Base-by-base conservation (phyloP, 257 asterid species). In the Nicotiana paniculata region DNA sequence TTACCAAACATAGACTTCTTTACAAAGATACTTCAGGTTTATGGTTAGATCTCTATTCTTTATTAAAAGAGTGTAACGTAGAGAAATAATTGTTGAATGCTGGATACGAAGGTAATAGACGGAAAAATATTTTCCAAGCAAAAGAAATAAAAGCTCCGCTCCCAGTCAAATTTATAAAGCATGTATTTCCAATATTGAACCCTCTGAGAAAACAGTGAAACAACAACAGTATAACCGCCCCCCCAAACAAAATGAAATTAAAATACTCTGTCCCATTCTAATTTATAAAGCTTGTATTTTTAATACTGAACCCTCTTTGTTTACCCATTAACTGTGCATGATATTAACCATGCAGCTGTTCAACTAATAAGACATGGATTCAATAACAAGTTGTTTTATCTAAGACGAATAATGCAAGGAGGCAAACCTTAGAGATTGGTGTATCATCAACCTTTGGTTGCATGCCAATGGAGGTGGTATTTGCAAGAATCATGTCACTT, bases 401-500 rank as follows among this genome's bases (percentile, higher is more conserved):
- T 65, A 46, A 80, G 62, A 81, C 4, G 4, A 57, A 1, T 35
- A 61, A 77, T 77, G 46, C 58, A 79, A 81, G 65, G 81, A n/a
- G 62, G 79, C 89, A 48, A 85, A 96, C 99, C 99, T 94, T 93
- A 76, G 98, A 80, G 67, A 96, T 65, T 16, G 98, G 98, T 1
- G 99, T 92, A 81, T 94, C 98, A 32, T 94, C 92, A 54, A 96
- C 88, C 79, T 88, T 96, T 10, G 99, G 99, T 81, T 93, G 98
- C 99, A 96, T 96, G n/a, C 99, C 99, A 0, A 96, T 88, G 28
- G 97, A 91, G 53, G 99, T 94, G n/a, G 98, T 91, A 90, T 96
- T 96, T 61, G 98, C 99, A 37, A 96, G 98, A 80, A 94, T 90
- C 99, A 96, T 94, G 82, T 93, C 98, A 7, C 81, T 85, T 81